Evolutionary conservation across 441 rosid genomes (phyloP), one percentile per base, ranked within the genome.

Genomic region (Francoa sonchifolia): DNA sequence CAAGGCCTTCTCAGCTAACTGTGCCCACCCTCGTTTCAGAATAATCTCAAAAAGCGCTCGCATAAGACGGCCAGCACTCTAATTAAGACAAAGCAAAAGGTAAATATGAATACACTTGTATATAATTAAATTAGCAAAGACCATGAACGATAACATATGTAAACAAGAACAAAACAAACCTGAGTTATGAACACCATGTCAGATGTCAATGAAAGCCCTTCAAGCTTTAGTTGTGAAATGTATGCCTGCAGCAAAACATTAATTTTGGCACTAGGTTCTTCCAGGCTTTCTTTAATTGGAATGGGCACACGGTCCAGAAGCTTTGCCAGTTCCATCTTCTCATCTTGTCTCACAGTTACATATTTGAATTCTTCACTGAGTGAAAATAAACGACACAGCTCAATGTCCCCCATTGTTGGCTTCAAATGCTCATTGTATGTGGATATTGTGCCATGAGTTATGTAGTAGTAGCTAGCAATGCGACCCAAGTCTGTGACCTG

Each of bases 401-500:
- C 95, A 45, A 90, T 82, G 39, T 86, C 88, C 17, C 96, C 96
- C 90, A 86, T 90, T 30, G 85, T 86, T 35, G 88, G 95, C 78
- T 82, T 90, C 79, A 82, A 52, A 70, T 90, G 85, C 69, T 82
- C 83, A 47, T 86, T 90, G 58, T 76, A 80, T 8, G 90, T 82
- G 44, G 95, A 73, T 54, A 86, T 86, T 18, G 99, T 90, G 56
- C 90, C 99, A 54, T 86, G 94, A 58, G 75, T 71, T 44, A 78
- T 80, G 58, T 90, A 90, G 59, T 78, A 82, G 56, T 86, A 86
- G 66, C 99, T 86, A 30, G 96, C 96, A 59, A 90, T 82, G 17
- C 96, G 83, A 44, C 99, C 99, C 78, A 90, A 65, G 59, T 86
- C 95, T 15, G 96, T 86, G 30, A 76, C 95, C 67, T 85, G 98